Evolutionary conservation across 2,329 filamentous ascomycete genomes (phyloP), one percentile per base, ranked within the genome.

Genomic region (Alternaria sp.): DNA sequence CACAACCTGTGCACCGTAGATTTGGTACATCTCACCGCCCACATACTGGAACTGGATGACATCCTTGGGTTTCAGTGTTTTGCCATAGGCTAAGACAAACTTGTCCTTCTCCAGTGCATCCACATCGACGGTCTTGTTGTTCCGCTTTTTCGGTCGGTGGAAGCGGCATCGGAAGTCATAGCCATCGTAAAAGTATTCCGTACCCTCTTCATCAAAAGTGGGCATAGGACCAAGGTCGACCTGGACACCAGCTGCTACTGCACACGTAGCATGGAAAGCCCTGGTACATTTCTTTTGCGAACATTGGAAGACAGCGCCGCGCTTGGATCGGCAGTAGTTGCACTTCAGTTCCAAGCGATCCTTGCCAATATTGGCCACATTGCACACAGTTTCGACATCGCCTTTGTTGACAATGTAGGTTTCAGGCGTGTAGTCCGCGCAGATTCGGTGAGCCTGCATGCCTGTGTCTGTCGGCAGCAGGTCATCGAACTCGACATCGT

Each of bases 271-370:
- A 76, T 99, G 95, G 79, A 97, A 99, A 8, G 94, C 91, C 65
- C 95, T 86, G 4, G 92, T 91, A 72, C 95, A 99, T 77, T 97
- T 98, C 82, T 94, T 94, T 69, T 93, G 90, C 1, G 93, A 96
- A 79, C 95, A 99, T 78, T 98, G 94, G 81, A 99, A 96, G 80
- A 94, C 97, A 16, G 93, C 93, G n/a, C 95, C 95, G 58, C 91
- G 91, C 78, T 95, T 96, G 32, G 93, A 96, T 34, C 94, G 92
- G 75, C 95, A 99, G 80, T 92, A 97, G 63, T 96, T 88, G 78
- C 95, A 99, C 79, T 96, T 97, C 68, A 98, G 88, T 26, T 96
- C 93, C 68, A 96, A 82, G 20, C 94, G 91, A 57, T 91, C 92
- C 77, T 95, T 94, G 74, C 91, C 89, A 67, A 98, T 93, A 62